Conservation (phyloP, 2,329 filamentous ascomycete genomes). For the Paraphaeosphaeria sporulosa region DNA sequence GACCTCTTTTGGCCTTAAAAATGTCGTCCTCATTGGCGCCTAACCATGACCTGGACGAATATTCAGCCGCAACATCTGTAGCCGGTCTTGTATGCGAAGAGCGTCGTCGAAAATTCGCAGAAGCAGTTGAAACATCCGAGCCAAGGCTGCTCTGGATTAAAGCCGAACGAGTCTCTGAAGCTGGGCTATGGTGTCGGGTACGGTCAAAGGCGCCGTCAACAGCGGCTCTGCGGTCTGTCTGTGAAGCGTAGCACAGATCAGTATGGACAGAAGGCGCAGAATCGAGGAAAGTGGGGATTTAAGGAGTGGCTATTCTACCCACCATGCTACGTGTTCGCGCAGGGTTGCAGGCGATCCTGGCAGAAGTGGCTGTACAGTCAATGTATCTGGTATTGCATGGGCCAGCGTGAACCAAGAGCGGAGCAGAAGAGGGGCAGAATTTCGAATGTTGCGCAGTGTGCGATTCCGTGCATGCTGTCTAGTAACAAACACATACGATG, state of each 20-base stretch:
- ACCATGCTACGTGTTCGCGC: conserved; percentile 47
- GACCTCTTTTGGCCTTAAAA: conserved; percentile 29
- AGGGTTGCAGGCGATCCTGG: conserved; percentile 32
- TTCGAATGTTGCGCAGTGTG: conserved; percentile 38
- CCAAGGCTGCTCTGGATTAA: conserved; percentile 22
- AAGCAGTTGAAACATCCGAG: conserved; percentile 17
- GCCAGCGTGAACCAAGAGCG: conserved; percentile 27
- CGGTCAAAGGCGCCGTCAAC: conserved; percentile 30
- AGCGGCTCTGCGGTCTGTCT: conserved; percentile 41
- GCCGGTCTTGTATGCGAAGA: conserved; percentile 31
- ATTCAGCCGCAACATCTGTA: conserved; percentile 28
- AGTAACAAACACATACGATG: conserved; percentile 35
- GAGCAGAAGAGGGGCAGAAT: conserved; percentile 30
- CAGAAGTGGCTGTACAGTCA: conserved; percentile 39
- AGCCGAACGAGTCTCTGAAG: conserved; percentile 23
- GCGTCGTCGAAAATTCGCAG: conserved; percentile 33
- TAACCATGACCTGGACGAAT: conserved; percentile 28
- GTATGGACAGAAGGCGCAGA: conserved; percentile 22
- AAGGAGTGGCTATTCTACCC: conserved; percentile 39
- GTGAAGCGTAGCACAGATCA: conserved; percentile 30
- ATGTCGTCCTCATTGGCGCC: conserved; percentile 33
- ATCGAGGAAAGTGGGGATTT: conserved; percentile 17
- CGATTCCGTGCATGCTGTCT: conserved; percentile 45
- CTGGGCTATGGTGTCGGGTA: conserved; percentile 29
- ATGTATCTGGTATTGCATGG: conserved; percentile 42